A percentile compares a stretch with the other conserved stretches of the same genome.
phyloP scores from a whole-genome alignment of 139 green algal species.

The Chlorella sp. region DNA sequence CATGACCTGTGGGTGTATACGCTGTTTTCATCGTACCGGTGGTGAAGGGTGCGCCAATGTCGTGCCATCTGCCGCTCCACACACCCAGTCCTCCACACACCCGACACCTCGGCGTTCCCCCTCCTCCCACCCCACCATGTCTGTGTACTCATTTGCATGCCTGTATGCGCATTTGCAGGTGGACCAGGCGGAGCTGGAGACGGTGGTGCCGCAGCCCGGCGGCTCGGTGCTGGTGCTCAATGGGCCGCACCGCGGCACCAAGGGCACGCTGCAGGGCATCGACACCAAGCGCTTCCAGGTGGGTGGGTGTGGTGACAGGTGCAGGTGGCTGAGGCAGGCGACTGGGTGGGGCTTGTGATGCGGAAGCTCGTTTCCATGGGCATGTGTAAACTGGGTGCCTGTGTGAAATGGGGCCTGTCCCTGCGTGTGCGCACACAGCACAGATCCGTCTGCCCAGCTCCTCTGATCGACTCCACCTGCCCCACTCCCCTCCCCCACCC shows the following conservation, averaged over 20 bases:
- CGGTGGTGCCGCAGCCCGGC: slow-evolving; percentile 76
- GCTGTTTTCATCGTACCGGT: too few species aligned
- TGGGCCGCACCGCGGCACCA: slow-evolving; percentile 66
- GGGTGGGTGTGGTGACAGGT: background rate
- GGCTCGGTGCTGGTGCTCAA: slow-evolving; percentile 81
- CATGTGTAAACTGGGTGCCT: too few species aligned
- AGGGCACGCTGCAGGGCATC: slow-evolving; percentile 63
- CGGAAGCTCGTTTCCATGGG: too few species aligned
- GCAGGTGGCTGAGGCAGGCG: slow-evolving; percentile 5
- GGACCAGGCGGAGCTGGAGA: slow-evolving; percentile 96
- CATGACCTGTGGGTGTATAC: too few species aligned
- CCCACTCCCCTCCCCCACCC: too few species aligned
- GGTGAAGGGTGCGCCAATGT: too few species aligned
- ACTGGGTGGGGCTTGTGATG: background rate
- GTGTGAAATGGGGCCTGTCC: background rate
- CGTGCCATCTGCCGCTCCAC: too few species aligned
- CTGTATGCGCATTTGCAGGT: slow-evolving; percentile 46
- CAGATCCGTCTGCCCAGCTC: background rate
- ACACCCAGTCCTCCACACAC: too few species aligned
- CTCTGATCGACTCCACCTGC: background rate
- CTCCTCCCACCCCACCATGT: too few species aligned
- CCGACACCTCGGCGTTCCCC: too few species aligned
- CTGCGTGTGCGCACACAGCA: background rate
- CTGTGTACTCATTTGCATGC: background rate
- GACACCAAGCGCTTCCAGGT: slow-evolving; percentile 76